Evolutionary conservation across 2,329 filamentous ascomycete genomes (phyloP).

Genomic region (Paramyrothecium sp.): DNA sequence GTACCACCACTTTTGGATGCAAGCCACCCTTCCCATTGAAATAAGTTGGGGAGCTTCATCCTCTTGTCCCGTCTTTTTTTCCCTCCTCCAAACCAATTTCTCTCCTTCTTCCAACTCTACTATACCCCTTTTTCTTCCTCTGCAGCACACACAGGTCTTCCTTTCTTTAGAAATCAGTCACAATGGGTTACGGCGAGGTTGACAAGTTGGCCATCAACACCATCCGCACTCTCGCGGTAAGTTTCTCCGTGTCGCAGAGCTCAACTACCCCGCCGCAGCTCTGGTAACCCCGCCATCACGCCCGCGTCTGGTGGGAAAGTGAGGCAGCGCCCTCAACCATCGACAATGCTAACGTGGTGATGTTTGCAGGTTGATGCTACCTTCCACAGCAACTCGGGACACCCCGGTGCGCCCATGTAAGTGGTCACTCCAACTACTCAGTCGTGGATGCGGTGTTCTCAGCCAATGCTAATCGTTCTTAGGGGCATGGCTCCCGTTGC

Average conservation of each 20-base stretch:
- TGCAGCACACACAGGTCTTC: constrained; percentile 14
- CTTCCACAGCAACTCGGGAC: constrained; percentile 91
- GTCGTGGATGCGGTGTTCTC: constrained; percentile 3
- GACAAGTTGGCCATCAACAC: constrained; percentile 96
- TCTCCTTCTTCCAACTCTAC: constrained; percentile 19
- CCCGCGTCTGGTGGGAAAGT: too few species aligned
- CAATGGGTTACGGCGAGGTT: constrained; percentile 84
- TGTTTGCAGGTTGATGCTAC: constrained; percentile 87
- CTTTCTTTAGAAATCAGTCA: constrained; percentile 37
- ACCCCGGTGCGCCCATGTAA: constrained; percentile 96
- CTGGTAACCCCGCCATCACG: constrained; percentile 32
- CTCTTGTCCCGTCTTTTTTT: background rate
- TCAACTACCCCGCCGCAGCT: constrained; percentile 29
- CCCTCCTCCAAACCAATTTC: constrained; percentile 8
- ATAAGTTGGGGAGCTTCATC: background rate
- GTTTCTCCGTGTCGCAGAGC: constrained; percentile 38
- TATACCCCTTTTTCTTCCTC: constrained; percentile 18
- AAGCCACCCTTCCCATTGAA: background rate
- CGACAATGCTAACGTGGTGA: constrained; percentile 16
- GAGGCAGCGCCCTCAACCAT: too few species aligned
- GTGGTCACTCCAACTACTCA: constrained; percentile 22
- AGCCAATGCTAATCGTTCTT: constrained; percentile 26
- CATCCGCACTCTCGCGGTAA: constrained; percentile 92
- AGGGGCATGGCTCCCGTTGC: constrained; percentile 88
- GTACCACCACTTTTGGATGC: too few species aligned